Evolutionary conservation across 768 basidiomycete species (phyloP).

Genomic region (Brasilioporus rufonigricans): DNA sequence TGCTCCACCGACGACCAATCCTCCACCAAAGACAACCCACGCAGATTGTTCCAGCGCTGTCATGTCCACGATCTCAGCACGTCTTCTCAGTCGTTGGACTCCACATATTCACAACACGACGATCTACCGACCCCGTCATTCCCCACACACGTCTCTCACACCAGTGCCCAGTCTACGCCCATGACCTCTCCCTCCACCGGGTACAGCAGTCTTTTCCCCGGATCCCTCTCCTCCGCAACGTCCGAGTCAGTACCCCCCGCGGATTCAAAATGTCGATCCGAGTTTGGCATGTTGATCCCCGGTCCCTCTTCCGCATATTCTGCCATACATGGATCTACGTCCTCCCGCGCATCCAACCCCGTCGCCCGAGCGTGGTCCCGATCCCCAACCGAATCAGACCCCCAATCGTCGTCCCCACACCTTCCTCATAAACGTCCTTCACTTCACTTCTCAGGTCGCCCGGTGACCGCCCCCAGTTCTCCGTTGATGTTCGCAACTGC

Average conservation of each 20-base stretch:
- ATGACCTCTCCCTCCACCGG: conserved; percentile 25
- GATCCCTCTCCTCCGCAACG: conserved; percentile 23
- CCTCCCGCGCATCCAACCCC: conserved; percentile 16
- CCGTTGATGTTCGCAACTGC: neutral
- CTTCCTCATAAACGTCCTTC: neutral
- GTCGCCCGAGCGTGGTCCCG: conserved; percentile 9
- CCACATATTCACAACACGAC: conserved; percentile 6
- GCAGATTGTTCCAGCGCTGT: conserved; percentile 12
- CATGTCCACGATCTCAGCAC: conserved; percentile 10
- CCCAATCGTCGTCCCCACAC: conserved; percentile 2
- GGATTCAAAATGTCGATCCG: conserved; percentile 14
- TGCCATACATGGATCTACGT: conserved; percentile 9
- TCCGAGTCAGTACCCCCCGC: conserved; percentile 22
- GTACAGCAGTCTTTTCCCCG: conserved; percentile 16
- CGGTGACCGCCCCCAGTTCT: conserved; percentile 17
- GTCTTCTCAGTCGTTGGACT: conserved; percentile 21
- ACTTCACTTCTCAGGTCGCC: conserved; percentile 8
- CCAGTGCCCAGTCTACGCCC: conserved; percentile 27
- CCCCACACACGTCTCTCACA: neutral
- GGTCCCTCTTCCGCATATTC: conserved; percentile 11
- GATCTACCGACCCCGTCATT: conserved; percentile 8
- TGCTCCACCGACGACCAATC: conserved; percentile 18
- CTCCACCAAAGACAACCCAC: conserved; percentile 6
- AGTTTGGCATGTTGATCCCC: conserved; percentile 12
- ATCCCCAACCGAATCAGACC: conserved; percentile 21